phyloP scores from a whole-genome alignment of 1,139 yeast genomes.

The Zygosaccharomyces pseudobailii region DNA sequence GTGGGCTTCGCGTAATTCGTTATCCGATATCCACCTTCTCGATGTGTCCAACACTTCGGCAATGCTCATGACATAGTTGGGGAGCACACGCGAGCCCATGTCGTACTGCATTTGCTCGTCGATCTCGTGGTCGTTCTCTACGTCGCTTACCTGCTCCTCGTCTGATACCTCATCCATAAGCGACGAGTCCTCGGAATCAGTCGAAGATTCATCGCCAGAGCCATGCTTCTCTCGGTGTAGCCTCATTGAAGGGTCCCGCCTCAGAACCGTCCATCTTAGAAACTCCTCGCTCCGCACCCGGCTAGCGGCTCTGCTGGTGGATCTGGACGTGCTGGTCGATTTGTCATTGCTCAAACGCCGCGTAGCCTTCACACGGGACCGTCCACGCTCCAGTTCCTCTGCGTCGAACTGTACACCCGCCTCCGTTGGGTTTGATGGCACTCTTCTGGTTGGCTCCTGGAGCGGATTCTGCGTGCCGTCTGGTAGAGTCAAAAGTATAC shows the following conservation, averaged over 20 bases:
- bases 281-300: slow-evolving; percentile 29
- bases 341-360: slow-evolving; percentile 3
- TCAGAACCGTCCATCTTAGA: slow-evolving; percentile 32
- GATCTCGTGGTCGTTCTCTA: slow-evolving; percentile 37
- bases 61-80: slow-evolving; percentile 29
- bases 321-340: slow-evolving; percentile 21
- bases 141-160: slow-evolving; percentile 36
- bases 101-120: slow-evolving; percentile 33
- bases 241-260: slow-evolving; percentile 45
- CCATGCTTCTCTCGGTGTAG: slow-evolving; percentile 41
- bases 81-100: slow-evolving; percentile 32
- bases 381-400: slow-evolving; percentile 29
- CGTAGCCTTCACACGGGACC: slow-evolving; percentile 27
- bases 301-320: slow-evolving; percentile 21
- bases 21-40: slow-evolving; percentile 27
- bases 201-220: slow-evolving; percentile 35
- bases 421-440: slow-evolving; percentile 1
- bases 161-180: slow-evolving; percentile 26
- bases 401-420: slow-evolving; percentile 26
- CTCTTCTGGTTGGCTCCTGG: background rate
- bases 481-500: slow-evolving; percentile 23
- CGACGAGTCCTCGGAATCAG: slow-evolving; percentile 43
- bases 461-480: slow-evolving; percentile 16
- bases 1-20: slow-evolving; percentile 8
- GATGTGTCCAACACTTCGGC: slow-evolving; percentile 28